Evolutionary conservation across 768 basidiomycete genomes (phyloP).

Genomic region (Tephrocybe rancida): DNA sequence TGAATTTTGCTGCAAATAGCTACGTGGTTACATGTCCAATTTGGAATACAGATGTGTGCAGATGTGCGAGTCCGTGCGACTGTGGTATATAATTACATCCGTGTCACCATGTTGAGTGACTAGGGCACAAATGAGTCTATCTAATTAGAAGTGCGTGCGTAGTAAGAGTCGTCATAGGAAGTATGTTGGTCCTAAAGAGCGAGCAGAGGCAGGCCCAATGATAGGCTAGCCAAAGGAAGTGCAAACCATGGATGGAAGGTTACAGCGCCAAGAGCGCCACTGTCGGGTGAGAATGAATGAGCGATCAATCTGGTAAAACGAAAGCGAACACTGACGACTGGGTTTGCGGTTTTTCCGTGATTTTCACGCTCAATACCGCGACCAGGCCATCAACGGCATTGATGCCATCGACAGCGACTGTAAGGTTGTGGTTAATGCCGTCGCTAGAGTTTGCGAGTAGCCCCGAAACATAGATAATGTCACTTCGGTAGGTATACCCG

Average conservation of each 20-base stretch:
- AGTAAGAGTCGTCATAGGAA: background rate
- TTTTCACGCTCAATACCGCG: slow-evolving; percentile 73
- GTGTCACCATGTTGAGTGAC: background rate
- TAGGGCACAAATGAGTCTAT: slow-evolving; percentile 1
- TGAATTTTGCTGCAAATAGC: no score
- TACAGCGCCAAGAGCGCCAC: background rate
- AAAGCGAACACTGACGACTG: slow-evolving; percentile 29
- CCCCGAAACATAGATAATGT: slow-evolving; percentile 69
- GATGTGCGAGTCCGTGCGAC: background rate
- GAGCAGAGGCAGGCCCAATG: slow-evolving; percentile 7
- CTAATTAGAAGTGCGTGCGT: slow-evolving; percentile 5
- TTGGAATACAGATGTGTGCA: background rate
- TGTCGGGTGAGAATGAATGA: background rate
- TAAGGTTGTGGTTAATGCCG: slow-evolving; percentile 68
- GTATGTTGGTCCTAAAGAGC: slow-evolving; percentile 1
- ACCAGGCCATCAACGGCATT: slow-evolving; percentile 83
- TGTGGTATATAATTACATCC: background rate
- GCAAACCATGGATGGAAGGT: background rate
- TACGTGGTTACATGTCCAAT: background rate
- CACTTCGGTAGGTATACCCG: slow-evolving; percentile 75
- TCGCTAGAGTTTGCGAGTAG: slow-evolving; percentile 68
- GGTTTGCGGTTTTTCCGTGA: slow-evolving; percentile 40
- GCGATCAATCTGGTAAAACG: background rate
- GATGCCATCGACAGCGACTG: slow-evolving; percentile 51
- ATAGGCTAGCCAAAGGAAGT: slow-evolving; percentile 1